phyloP scores from a whole-genome alignment of 148 eudicot genomes.

The Arctostaphylos glauca region DNA sequence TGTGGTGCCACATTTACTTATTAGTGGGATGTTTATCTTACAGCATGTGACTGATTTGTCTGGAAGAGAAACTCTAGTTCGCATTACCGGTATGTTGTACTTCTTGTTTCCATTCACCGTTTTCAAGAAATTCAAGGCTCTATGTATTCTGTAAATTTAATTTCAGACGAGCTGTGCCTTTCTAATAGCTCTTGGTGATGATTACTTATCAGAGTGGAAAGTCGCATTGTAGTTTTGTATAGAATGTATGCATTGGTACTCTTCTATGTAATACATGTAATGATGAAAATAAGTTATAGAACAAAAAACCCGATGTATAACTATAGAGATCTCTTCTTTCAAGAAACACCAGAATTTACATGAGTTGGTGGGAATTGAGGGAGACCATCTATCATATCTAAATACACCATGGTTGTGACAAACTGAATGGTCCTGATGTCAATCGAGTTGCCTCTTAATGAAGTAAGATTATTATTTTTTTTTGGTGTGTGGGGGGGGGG shows the following conservation, averaged over 20 bases:
- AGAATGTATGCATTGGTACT: neutral
- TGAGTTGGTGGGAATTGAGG: neutral
- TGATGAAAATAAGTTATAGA: too few relatives aligned
- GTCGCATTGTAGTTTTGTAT: neutral
- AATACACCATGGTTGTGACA: neutral
- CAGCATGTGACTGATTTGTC: constrained; percentile 84
- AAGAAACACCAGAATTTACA: neutral
- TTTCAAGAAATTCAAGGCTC: too few relatives aligned
- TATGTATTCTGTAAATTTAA: too few relatives aligned
- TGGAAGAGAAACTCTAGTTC: constrained; percentile 80
- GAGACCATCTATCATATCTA: neutral
- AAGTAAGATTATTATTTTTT: neutral
- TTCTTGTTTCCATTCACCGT: too few relatives aligned
- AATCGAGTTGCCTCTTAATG: neutral
- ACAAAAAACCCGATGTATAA: too few relatives aligned
- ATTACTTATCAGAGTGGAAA: neutral
- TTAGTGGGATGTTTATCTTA: too few relatives aligned
- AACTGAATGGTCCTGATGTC: neutral
- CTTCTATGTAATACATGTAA: neutral
- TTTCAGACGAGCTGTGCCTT: neutral
- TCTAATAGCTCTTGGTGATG: neutral
- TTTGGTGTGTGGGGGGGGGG: neutral
- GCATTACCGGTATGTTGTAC: constrained; percentile 57
- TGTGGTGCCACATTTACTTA: too few relatives aligned
- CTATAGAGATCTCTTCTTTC: neutral